A percentile compares a stretch with the other conserved stretches of the same genome.
Conservation (phyloP, 805 yeast species). For the Kodamaea leandrae region DNA sequence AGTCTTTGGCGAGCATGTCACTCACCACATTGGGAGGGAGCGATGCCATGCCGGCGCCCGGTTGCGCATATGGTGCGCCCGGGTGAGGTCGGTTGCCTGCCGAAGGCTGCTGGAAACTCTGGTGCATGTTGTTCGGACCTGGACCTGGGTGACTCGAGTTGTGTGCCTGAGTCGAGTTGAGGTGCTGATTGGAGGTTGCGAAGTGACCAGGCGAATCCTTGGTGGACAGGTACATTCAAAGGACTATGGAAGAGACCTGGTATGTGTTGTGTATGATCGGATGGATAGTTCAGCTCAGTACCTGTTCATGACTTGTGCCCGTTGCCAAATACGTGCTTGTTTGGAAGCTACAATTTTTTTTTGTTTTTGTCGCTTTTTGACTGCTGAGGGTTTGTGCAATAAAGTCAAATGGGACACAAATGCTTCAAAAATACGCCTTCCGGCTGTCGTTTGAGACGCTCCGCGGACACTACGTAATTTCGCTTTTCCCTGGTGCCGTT, state of each 20-base stretch:
- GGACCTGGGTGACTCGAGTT: neutral
- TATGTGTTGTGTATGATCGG: neutral
- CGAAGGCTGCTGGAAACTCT: neutral
- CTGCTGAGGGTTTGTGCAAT: neutral
- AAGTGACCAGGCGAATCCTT: neutral
- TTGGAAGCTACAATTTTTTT: conserved; percentile 1
- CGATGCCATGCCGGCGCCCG: neutral
- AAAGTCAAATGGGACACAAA: neutral
- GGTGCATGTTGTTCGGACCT: conserved; percentile 1
- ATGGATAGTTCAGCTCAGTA: neutral
- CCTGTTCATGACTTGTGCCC: neutral
- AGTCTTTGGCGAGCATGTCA: conserved; percentile 36
- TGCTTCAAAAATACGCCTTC: neutral
- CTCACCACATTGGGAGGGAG: conserved; percentile 12
- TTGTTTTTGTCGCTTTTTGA: neutral
- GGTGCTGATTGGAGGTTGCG: neutral
- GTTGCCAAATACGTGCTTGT: conserved; percentile 1
- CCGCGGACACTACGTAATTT: too few relatives aligned
- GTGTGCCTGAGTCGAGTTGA: neutral
- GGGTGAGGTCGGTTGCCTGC: neutral
- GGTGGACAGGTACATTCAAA: conserved; percentile 3
- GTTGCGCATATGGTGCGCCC: neutral
- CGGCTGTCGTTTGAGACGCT: too few relatives aligned
- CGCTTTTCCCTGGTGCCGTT: too few relatives aligned
- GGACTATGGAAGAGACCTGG: neutral